Base-by-base conservation (phyloP, 2,329 filamentous ascomycete species). In the Exophiala sp. region DNA sequence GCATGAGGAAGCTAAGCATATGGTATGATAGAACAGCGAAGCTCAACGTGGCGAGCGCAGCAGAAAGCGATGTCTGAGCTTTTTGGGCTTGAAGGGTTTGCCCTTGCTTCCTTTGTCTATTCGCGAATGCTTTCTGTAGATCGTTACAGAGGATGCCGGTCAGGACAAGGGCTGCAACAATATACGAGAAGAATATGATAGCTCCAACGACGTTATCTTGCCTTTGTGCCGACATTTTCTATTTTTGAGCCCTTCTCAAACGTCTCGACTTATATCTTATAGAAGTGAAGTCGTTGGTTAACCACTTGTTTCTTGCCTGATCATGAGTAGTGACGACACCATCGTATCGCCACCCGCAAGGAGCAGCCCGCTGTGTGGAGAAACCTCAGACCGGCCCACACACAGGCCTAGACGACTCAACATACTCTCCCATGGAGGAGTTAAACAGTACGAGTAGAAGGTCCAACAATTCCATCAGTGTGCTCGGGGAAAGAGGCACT, bases 1-100 rank as follows among this genome's bases (percentile, higher is more conserved):
- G 39, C n/a, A 57, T 47, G 18, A 61, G 48, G 41, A 59, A 61
- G 21, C 45, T 52, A n/a, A 59, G 52, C 56, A 61, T 61, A 24
- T 59, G 54, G 21, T 52, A 59, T 11, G 56, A 59, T 18, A 57
- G 51, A 3, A 46, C 35, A 2, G 46, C 50, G 20, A 61, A 59
- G 50, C 56, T 59, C 21, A 51, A 20, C 16, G 50, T 34, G 16
- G 56, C 44, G 6, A 58, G 36, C 10, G 38, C 40, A 20, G 47
- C 38, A 40, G 50, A 46, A 24, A 54, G 32, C 24, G 32, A 40
- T 21, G 20, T 7, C 33, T n/a, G 38, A 14, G 34, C 16, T 14
- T 43, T 14, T 32, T 11, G 21, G 12, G 32, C 43, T n/a, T 24
- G 38, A 33, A 24, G n/a, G n/a, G 32, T n/a, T 47, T 41, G 44